Percentiles rank a stretch among this genome's conserved stretches.
phyloP scores from a whole-genome alignment of 192 early-diverging fungal species.

The Umbelopsis sp. region DNA sequence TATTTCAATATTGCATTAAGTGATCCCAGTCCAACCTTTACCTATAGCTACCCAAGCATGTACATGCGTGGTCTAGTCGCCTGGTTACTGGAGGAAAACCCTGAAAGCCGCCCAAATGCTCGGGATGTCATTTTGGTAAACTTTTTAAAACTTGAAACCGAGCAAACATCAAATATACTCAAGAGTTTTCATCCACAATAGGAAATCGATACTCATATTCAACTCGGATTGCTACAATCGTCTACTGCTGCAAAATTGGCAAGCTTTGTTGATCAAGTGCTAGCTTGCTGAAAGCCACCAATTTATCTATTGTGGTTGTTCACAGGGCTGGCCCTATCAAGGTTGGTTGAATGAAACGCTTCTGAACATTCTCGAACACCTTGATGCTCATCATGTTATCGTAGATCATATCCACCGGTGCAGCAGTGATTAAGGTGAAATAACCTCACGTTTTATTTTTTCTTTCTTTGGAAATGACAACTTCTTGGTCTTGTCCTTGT shows the following conservation, averaged over 20 bases:
- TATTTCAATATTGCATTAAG: conserved; percentile 28
- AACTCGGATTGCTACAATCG: conserved; percentile 29
- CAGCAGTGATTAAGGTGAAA: too few species aligned
- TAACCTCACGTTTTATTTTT: too few species aligned
- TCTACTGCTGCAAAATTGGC: conserved; percentile 26
- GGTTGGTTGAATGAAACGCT: background rate
- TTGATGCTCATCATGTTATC: background rate
- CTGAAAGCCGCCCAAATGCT: conserved; percentile 30
- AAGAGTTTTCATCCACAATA: conserved; percentile 15
- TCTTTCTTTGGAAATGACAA: background rate
- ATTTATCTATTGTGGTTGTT: background rate
- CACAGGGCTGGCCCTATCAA: conserved; percentile 13
- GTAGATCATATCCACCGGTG: background rate
- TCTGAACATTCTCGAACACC: background rate
- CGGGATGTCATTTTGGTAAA: conserved; percentile 35
- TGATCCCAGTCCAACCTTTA: conserved; percentile 39
- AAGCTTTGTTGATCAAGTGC: conserved; percentile 26
- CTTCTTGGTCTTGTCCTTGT: background rate
- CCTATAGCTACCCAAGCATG: conserved; percentile 36
- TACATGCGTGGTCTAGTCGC: conserved; percentile 38
- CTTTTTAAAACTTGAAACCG: background rate
- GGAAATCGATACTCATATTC: conserved; percentile 38
- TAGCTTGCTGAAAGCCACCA: background rate
- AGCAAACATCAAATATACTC: background rate
- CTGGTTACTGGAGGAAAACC: conserved; percentile 38